Conservation (phyloP, 352 stramenopile genomes). For the Pythium myriotylum region DNA sequence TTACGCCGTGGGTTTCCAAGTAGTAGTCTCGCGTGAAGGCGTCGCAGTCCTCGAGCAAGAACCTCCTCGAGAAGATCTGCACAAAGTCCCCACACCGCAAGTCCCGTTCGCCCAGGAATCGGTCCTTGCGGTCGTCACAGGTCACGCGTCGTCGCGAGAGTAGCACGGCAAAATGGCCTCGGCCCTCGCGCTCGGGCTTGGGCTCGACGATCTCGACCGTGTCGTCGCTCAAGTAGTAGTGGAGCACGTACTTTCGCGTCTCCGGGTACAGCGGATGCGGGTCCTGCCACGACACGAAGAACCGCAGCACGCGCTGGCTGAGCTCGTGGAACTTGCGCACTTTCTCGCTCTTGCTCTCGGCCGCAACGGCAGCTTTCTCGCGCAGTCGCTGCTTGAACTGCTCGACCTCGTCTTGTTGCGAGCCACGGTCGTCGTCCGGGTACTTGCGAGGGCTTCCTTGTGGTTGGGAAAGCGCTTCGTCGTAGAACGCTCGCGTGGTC, state of each 20-base stretch:
- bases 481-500: conserved; percentile 83
- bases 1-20: conserved; percentile 74
- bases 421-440: conserved; percentile 66
- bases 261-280: conserved; percentile 88
- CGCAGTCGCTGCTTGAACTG: conserved; percentile 47
- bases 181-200: conserved; percentile 48
- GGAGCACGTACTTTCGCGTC: conserved; percentile 85
- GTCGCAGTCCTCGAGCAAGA: conserved; percentile 93
- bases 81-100: conserved; percentile 84
- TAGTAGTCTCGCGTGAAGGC: conserved; percentile 92
- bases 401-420: conserved; percentile 55
- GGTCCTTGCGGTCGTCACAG: conserved; percentile 37
- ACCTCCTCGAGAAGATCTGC: conserved; percentile 78
- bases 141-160: conserved; percentile 75
- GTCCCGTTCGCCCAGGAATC: conserved; percentile 65
- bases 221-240: conserved; percentile 94
- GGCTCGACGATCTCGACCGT: conserved; percentile 91
- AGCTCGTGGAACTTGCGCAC: conserved; percentile 78
- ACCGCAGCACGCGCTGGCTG: conserved; percentile 88
- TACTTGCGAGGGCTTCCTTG: conserved; percentile 57
- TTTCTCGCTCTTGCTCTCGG: conserved; percentile 43
- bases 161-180: conserved; percentile 78
- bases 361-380: conserved; percentile 29
- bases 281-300: conserved; percentile 93
- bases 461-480: conserved; percentile 42